Conservation (phyloP, 2,329 filamentous ascomycete species). For the Sordariomycetes sp. region DNA sequence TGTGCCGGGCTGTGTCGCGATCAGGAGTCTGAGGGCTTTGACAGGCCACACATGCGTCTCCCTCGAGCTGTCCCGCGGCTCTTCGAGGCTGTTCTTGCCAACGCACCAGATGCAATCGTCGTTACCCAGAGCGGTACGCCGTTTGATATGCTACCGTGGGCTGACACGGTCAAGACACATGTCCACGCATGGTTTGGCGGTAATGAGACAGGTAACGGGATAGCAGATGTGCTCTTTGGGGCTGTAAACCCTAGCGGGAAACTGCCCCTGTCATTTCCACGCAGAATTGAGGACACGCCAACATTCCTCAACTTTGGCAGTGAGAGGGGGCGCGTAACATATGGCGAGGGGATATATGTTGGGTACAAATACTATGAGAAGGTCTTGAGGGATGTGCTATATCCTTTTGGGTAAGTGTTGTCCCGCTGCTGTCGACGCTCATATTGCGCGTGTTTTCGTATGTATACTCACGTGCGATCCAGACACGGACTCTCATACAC, state of each 20-base stretch:
- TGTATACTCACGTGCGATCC: too few relatives aligned
- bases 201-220: constrained; percentile 10
- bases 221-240: constrained; percentile 11
- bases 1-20: constrained; percentile 42
- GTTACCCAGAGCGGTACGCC: constrained; percentile 54
- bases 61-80: constrained; percentile 49
- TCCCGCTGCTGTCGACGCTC: too few relatives aligned
- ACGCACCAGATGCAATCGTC: constrained; percentile 47
- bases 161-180: constrained; percentile 23
- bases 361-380: constrained; percentile 65
- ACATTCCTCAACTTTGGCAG: constrained; percentile 56
- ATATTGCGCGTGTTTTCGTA: too few relatives aligned
- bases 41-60: constrained; percentile 58
- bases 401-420: constrained; percentile 59
- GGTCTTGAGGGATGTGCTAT: constrained; percentile 33
- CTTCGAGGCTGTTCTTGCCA: constrained; percentile 41
- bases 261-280: constrained; percentile 56
- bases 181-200: constrained; percentile 9
- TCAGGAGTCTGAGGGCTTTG: constrained; percentile 40
- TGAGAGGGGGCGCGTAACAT: constrained; percentile 54
- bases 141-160: constrained; percentile 23
- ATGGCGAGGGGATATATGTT: constrained; percentile 64
- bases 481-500: too few relatives aligned
- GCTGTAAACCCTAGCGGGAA: constrained; percentile 36
- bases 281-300: constrained; percentile 52